Base-by-base conservation (phyloP, 257 asterid genomes). In the Fraxinus quadrangulata region DNA sequence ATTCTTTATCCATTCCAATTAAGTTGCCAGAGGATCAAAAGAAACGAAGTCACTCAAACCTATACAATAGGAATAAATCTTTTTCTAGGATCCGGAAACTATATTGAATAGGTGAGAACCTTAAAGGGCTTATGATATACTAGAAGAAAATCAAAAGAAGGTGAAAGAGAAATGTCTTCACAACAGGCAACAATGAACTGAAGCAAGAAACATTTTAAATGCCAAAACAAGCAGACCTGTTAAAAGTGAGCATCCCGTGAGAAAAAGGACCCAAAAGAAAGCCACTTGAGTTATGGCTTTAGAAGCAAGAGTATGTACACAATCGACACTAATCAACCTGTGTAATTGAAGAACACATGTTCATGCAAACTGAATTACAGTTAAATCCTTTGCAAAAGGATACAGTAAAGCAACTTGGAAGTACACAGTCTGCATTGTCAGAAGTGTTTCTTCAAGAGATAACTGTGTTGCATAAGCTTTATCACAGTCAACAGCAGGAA, bases 401-500 rank as follows among this genome's bases (percentile, higher is more conserved):
- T 96, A 96, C 99, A 96, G 65, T 75, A 96, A 83, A 61, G 99
- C 99, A 71, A 91, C 96, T 91, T 96, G 99, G 86, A 96, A 92
- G 85, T 89, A 92, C 74, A 96, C 96, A 0, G 95, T 93, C 81
- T 86, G 94, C 26, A 91, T 83, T 56, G 96, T 90, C 84, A 93
- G 83, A 74, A 96, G 86, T 39, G 98, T 93, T 76, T 96, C 99
- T 87, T 96, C 98, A 75, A 96, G 97, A 77, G 91, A 88, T 84
- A 93, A 86, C 81, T 93, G 98, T 75, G 96, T 96, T 39, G 90
- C 98, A 85, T 92, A 96, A 72, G 98, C 99, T 87, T 96, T 96
- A 81, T 96, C 99, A 81, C 98, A 96, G 86, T 96, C 98, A 66
- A 90, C 96, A 84, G 97, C 98, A 75, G 99, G 99, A 83, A 96